Evolutionary conservation across 2,329 filamentous ascomycete genomes (phyloP), one percentile per base, ranked within the genome.

Genomic region (Stagonosporopsis vannaccii): DNA sequence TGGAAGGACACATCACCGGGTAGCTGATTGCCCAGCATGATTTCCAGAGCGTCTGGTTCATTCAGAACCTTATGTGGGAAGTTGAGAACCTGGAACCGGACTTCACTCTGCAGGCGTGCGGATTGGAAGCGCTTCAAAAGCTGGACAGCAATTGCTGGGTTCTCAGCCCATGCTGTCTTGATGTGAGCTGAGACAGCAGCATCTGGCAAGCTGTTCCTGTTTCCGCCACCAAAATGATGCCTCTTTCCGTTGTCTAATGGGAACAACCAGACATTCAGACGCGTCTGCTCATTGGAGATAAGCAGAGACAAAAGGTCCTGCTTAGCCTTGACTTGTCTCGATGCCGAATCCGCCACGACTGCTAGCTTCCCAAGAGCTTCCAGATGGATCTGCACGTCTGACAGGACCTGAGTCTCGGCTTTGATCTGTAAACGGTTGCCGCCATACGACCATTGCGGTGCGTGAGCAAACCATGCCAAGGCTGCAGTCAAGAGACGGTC

Each of bases 391-490:
- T 88, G 80, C 32, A 97, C 87, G 71, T 97, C 92, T 6, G 84
- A 83, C 35, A 98, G 84, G 17, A 97, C 80, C 63, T 90, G 89
- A 30, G 92, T 86, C 77, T 99, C 95, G 0, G 96, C 94, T 79
- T 96, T 98, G 47, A 98, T 82, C 73, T 99, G 95, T 15, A 99
- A 79, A 44, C 91, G 85, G 72, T 97, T 99, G 67, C 94, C 95
- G 53, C 95, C 95, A 76, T 95, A 98, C 0, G 95, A 96, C 94
- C 95, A 99, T 80, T 87, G 86, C 13, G 93, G 91, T 6, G 91
- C 81, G 63, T 88, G 85, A 35, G 83, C 86, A 76, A 99, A 99
- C 96, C 96, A 99, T 59, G 85, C 87, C 28, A 99, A 80, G 13
- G 87, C 93, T 26, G 92, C 92, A 6, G 92, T 93, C 33, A 99